Base-by-base conservation (phyloP, 2,329 filamentous ascomycete species). In the Nigrospora oryzae region DNA sequence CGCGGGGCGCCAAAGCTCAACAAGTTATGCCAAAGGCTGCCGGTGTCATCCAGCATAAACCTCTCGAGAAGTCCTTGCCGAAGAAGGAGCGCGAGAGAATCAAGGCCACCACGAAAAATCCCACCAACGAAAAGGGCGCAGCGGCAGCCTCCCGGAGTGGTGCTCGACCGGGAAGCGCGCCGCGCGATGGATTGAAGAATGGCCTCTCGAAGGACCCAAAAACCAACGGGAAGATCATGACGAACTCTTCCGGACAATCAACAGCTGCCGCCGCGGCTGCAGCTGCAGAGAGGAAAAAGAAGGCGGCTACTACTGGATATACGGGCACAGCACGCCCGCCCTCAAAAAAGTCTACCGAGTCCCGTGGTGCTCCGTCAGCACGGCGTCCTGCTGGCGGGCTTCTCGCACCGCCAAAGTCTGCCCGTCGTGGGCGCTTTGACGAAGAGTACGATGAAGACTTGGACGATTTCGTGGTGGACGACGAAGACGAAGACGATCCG, bases 1-100 rank as follows among this genome's bases (percentile, higher is more conserved):
- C 83, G 45, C 75, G 83, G 52, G 86, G 80, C 31, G 81, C 85
- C 56, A 78, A 79, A 49, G 82, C 79, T 12, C 79, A 86, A 55
- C 70, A 68, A 35, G 69, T 66, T 36, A 75, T 79, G 67, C 75
- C 70, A n/a, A 75, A 75, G 53, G 72, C 84, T 23, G 72, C 84
- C 19, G 84, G 83, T 45, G 81, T 79, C 53, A 86, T 89, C 52
- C 84, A 87, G 58, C 84, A 89, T 62, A 88, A 88, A 59, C 73
- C 82, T 16, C 75, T 81, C 2, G 84, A 86, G 53, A 84, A 81
- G 56, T 63, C 74, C n/a, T 65, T 42, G 14, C 37, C 74, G 7
- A 70, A 72, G 60, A 73, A 70, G 48, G 73, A 81, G 49, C 72
- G 76, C 28, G 66, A 70, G 47, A 63, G 65, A 17, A 51, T 63